Evolutionary conservation across 257 asterid species (phyloP).

Genomic region (Nicotiana attenuata): DNA sequence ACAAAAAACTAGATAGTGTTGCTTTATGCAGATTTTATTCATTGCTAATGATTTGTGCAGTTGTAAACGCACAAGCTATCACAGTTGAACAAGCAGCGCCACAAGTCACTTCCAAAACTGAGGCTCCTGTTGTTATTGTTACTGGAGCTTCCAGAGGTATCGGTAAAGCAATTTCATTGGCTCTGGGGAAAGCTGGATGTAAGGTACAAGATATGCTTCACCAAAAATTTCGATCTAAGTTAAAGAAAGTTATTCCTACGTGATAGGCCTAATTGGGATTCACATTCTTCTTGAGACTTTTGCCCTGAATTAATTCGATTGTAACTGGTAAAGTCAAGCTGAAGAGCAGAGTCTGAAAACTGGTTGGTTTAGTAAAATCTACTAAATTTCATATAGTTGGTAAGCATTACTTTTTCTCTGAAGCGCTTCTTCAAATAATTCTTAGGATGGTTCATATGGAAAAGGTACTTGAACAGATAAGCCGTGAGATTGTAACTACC

Average conservation of each 20-base stretch:
- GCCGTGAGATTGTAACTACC: neutral
- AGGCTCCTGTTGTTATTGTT: slow-evolving; percentile 75
- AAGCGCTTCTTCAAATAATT: neutral
- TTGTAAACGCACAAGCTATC: slow-evolving; percentile 69
- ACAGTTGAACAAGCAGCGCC: slow-evolving; percentile 43
- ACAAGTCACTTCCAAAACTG: slow-evolving; percentile 49
- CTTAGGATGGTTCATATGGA: neutral
- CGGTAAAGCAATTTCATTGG: slow-evolving; percentile 84
- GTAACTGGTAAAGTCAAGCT: neutral
- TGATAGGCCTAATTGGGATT: neutral
- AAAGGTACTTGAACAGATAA: neutral
- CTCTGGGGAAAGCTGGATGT: slow-evolving; percentile 95
- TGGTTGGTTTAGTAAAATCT: neutral
- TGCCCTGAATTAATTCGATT: neutral
- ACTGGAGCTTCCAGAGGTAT: slow-evolving; percentile 99
- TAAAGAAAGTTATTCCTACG: neutral
- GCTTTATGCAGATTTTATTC: neutral
- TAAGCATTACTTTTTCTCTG: neutral
- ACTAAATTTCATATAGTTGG: neutral
- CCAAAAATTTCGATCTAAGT: neutral
- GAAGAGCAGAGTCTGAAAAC: neutral
- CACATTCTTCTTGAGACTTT: neutral
- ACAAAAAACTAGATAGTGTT: neutral
- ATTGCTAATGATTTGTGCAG: slow-evolving; percentile 28
- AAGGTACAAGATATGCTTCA: slow-evolving; percentile 41